phyloP scores from a whole-genome alignment of 1,284 basidiomycete species.

The Cerioporus squamosus region DNA sequence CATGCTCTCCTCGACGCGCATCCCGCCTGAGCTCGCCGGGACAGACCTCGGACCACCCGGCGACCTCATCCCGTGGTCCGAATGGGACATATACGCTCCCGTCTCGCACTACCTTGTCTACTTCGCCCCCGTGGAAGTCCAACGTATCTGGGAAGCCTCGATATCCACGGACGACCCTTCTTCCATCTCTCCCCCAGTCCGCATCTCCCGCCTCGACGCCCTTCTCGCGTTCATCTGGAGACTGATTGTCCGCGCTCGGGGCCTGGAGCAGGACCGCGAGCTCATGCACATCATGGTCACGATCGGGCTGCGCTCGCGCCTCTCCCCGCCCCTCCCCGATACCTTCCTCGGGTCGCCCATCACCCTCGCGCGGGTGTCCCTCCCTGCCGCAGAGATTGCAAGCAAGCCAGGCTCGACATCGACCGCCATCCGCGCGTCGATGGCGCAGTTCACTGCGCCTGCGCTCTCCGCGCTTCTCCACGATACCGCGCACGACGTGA shows the following conservation, averaged over 20 bases:
- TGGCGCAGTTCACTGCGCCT: conserved; percentile 32
- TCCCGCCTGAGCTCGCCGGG: conserved; percentile 26
- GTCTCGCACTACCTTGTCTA: conserved; percentile 39
- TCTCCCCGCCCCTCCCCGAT: conserved; percentile 27
- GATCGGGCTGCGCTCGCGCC: conserved; percentile 39
- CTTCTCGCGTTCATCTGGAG: conserved; percentile 48
- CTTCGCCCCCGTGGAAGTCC: conserved; percentile 40
- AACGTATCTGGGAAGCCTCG: conserved; percentile 37
- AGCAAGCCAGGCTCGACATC: conserved; percentile 4
- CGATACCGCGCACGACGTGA: conserved; percentile 39
- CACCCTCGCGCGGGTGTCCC: conserved; percentile 30
- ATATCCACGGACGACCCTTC: conserved; percentile 1
- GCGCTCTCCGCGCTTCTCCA: conserved; percentile 41
- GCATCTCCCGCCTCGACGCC: conserved; percentile 45
- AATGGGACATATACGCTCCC: conserved; percentile 40
- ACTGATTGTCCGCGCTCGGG: conserved; percentile 40
- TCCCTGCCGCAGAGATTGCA: conserved; percentile 14
- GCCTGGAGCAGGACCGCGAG: conserved; percentile 22
- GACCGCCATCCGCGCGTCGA: conserved; percentile 34
- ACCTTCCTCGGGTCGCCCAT: conserved; percentile 45
- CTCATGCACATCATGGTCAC: conserved; percentile 35
- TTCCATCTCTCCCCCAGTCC: background rate
- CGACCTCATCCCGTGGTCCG: conserved; percentile 40
- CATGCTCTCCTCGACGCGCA: conserved; percentile 8
- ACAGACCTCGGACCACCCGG: conserved; percentile 29